These are phyloP conservation scores for Simmondsia chinensis DNA, from an alignment of 148 eudicot genomes.

Conservation along the genomic window DNA sequence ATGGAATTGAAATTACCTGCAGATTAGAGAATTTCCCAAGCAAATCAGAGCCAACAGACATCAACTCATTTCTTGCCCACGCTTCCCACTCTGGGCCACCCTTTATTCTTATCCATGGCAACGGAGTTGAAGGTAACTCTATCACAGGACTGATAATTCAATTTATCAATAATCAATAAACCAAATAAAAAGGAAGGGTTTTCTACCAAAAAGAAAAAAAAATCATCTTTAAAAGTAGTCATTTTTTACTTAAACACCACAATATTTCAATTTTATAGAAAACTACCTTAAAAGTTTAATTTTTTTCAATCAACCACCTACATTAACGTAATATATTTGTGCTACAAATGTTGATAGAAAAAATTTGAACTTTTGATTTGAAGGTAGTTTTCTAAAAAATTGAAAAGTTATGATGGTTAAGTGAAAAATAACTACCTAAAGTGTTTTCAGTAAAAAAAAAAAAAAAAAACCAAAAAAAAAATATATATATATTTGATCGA, in stretches of 20 bases:
- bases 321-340: no score
- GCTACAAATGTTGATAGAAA: no score
- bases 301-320: no score
- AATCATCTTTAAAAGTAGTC: background rate
- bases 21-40: conserved; percentile 63
- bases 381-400: no score
- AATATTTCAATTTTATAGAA: no score
- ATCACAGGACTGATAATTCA: conserved; percentile 44
- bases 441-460: no score
- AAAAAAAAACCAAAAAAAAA: no score
- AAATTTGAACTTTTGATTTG: no score
- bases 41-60: conserved; percentile 78
- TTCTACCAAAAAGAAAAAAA: background rate
- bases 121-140: conserved; percentile 53
- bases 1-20: conserved; percentile 38
- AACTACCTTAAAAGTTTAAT: no score
- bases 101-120: conserved; percentile 23
- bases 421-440: no score
- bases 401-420: no score
- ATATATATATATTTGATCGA: background rate
- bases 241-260: no score
- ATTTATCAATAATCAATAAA: background rate
- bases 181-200: background rate
- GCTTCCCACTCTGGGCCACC: conserved; percentile 58
- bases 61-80: conserved; percentile 70